These are phyloP conservation scores for Suillus occidentalis DNA, from an alignment of 768 basidiomycete species.

Conservation along the genomic window DNA sequence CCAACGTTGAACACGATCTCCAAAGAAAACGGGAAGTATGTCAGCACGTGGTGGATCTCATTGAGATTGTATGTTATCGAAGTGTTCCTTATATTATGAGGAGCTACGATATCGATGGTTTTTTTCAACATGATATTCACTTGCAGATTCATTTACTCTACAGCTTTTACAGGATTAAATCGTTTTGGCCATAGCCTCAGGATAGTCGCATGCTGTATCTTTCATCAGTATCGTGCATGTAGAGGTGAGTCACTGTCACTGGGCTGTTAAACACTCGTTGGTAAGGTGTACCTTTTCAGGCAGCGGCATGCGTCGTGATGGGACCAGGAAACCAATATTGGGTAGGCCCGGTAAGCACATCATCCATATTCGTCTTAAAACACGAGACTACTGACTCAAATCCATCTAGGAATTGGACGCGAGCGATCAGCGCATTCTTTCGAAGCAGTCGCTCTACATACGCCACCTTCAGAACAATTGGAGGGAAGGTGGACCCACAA, in stretches of 20 bases:
- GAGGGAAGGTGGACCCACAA: not conserved
- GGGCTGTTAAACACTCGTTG: not conserved
- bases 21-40: not conserved
- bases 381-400: not conserved
- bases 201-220: not conserved
- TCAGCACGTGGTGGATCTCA: not conserved
- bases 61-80: not conserved
- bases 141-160: not conserved
- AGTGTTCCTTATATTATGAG: not conserved
- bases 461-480: not conserved
- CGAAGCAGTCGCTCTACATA: not conserved
- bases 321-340: not conserved
- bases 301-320: not conserved
- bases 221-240: not conserved
- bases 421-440: not conserved
- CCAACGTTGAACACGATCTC: not conserved
- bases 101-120: not conserved
- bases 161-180: no score
- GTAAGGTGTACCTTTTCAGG: not conserved
- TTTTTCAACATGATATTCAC: not conserved
- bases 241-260: not conserved
- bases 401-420: not conserved
- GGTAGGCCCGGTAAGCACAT: not conserved
- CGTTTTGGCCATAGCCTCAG: not conserved
- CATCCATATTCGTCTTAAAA: not conserved